Evolutionary conservation across 208 protist genomes (phyloP).

Genomic region (Phytomonas sp.): DNA sequence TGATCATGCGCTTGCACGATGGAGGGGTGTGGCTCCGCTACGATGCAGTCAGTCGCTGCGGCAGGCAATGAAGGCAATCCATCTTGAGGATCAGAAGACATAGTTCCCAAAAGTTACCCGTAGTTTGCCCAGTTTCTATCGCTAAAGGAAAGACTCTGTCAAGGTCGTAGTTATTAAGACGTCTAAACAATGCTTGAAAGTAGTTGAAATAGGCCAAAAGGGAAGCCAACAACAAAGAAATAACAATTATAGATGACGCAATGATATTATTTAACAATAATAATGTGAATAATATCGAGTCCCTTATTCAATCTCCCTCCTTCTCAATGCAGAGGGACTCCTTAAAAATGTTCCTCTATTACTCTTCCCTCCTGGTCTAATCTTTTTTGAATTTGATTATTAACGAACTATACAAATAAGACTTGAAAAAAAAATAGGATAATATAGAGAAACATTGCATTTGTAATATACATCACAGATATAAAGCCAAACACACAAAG

Average conservation of each 20-base stretch:
- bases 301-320: slow-evolving; percentile 9
- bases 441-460: slow-evolving; percentile 1
- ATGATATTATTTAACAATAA: neutral
- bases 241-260: neutral
- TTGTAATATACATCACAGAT: slow-evolving; percentile 1
- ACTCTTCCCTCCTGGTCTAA: neutral
- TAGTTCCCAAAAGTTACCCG: neutral
- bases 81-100: neutral
- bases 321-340: slow-evolving; percentile 3
- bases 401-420: slow-evolving; percentile 9
- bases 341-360: slow-evolving; percentile 6
- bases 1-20: neutral
- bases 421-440: slow-evolving; percentile 5
- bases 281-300: slow-evolving; percentile 7
- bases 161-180: neutral
- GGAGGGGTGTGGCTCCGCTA: neutral
- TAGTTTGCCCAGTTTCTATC: neutral
- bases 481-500: slow-evolving; percentile 15
- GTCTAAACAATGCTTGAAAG: neutral
- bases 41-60: neutral
- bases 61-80: neutral
- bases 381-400: neutral
- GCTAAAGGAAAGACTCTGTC: neutral
- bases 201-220: neutral
- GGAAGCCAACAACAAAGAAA: slow-evolving; percentile 4